Evolutionary conservation across 106 monocot species (phyloP).

Genomic region (Dioscorea alata): DNA sequence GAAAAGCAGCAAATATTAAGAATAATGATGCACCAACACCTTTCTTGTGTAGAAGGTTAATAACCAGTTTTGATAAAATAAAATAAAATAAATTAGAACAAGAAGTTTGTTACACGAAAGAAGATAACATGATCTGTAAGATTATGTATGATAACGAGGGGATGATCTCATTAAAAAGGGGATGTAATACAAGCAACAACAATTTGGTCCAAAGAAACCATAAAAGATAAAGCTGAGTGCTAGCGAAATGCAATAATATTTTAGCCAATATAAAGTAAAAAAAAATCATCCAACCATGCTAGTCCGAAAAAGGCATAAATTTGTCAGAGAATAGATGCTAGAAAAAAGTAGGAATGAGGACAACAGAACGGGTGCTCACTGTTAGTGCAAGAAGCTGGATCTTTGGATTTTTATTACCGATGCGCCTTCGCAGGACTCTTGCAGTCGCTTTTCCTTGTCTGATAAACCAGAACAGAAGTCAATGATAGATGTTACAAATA

Average conservation of each 20-base stretch:
- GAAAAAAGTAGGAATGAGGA: neutral
- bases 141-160: too few species aligned
- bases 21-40: too few species aligned
- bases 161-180: too few species aligned
- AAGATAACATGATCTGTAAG: too few species aligned
- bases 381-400: constrained; percentile 30
- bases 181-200: too few species aligned
- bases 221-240: neutral
- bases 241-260: neutral
- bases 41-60: too few species aligned
- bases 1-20: too few species aligned
- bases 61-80: too few species aligned
- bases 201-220: too few species aligned
- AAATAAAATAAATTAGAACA: too few species aligned
- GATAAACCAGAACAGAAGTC: neutral
- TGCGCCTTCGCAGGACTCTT: constrained; percentile 20
- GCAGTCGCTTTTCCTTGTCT: constrained; percentile 31
- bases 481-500: neutral
- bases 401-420: constrained; percentile 27
- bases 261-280: neutral
- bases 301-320: neutral
- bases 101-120: too few species aligned
- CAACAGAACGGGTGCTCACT: constrained; percentile 9
- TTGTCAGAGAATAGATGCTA: neutral
- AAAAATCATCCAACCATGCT: neutral